Evolutionary conservation across 306 rosid species (phyloP).

Genomic region (Cucurbita maxima): DNA sequence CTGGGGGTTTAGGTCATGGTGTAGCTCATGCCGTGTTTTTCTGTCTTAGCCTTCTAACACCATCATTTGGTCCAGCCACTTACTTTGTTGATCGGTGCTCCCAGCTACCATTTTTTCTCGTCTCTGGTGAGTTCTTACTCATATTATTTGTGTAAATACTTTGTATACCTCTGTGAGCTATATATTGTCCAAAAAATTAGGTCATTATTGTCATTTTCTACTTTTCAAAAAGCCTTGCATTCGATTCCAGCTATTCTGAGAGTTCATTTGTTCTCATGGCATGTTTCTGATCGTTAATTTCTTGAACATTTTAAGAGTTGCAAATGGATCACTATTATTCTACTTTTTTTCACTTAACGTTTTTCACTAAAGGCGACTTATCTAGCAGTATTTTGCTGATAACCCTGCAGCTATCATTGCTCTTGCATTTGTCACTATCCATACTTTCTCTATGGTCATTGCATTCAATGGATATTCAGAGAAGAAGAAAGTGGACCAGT

Average conservation of each 20-base stretch:
- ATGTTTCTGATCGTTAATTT: not conserved
- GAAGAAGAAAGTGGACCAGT: slow-evolving; percentile 56
- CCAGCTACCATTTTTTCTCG: slow-evolving; percentile 72
- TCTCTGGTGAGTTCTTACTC: slow-evolving; percentile 46
- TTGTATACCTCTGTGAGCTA: not conserved
- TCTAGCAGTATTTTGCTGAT: slow-evolving; percentile 9
- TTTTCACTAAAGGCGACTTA: not conserved
- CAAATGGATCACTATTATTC: not conserved
- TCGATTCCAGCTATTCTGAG: not conserved
- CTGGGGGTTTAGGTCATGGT: slow-evolving; percentile 96
- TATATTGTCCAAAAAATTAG: not conserved
- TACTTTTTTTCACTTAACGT: not conserved
- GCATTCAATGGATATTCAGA: slow-evolving; percentile 87
- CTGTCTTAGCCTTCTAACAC: slow-evolving; percentile 88
- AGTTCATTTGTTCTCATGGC: not conserved
- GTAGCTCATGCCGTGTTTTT: slow-evolving; percentile 95
- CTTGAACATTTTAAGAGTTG: not conserved
- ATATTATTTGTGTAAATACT: not conserved
- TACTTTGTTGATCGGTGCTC: slow-evolving; percentile 66
- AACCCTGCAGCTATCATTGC: slow-evolving; percentile 61
- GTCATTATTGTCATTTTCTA: not conserved
- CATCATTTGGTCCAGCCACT: slow-evolving; percentile 92
- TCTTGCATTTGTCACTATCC: slow-evolving; percentile 85
- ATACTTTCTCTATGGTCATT: slow-evolving; percentile 91
- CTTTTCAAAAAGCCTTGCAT: not conserved